Evolutionary conservation across 108 stramenopile species (phyloP).

Genomic region (Pseudonitzschia delicatissima): DNA sequence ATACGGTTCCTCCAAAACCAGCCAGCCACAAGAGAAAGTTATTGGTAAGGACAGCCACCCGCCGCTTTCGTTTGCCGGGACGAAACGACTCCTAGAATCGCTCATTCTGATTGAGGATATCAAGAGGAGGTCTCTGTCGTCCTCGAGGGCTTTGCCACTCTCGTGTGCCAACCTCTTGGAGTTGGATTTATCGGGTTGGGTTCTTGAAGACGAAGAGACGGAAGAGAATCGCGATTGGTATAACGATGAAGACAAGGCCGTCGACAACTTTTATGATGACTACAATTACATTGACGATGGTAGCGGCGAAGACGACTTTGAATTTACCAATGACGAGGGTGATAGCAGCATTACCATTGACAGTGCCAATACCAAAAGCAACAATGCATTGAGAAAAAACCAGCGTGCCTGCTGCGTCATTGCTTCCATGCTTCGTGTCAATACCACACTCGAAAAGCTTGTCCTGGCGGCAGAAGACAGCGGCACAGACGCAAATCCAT

Average conservation of each 20-base stretch:
- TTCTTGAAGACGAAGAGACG: neutral
- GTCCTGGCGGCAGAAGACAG: neutral
- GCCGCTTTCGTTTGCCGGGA: conserved; percentile 2
- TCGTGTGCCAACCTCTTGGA: neutral
- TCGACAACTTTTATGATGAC: conserved; percentile 1
- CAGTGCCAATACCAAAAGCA: too few species aligned
- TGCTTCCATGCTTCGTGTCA: neutral
- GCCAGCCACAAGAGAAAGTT: neutral
- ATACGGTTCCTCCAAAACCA: neutral
- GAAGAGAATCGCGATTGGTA: neutral
- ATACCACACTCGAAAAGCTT: neutral
- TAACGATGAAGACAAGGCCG: neutral
- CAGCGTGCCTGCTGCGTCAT: neutral
- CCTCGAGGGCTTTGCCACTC: too few species aligned
- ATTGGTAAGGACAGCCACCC: neutral
- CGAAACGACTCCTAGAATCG: neutral
- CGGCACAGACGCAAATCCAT: neutral
- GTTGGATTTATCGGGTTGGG: neutral
- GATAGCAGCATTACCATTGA: neutral
- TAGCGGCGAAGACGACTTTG: neutral
- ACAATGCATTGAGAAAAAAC: too few species aligned
- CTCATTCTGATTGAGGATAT: neutral
- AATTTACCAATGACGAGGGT: too few species aligned
- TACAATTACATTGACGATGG: neutral
- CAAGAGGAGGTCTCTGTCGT: neutral